phyloP scores from a whole-genome alignment of 768 basidiomycete genomes.

The Boletus sp. region DNA sequence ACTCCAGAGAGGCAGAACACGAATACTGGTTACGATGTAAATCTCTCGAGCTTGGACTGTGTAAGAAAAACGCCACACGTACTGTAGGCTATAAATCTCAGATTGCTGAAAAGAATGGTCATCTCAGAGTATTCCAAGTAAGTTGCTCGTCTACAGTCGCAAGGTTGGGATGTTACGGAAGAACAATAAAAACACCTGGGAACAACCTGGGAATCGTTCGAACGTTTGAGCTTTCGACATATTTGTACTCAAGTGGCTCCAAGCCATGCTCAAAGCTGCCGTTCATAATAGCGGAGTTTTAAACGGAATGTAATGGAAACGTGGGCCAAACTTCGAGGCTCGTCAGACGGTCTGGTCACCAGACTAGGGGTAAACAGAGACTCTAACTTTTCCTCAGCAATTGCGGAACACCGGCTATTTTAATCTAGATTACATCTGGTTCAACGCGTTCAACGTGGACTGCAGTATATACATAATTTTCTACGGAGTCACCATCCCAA shows the following conservation, averaged over 20 bases:
- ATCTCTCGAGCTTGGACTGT: background rate
- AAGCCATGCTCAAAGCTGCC: background rate
- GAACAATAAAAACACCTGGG: conserved; percentile 11
- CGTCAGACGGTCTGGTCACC: background rate
- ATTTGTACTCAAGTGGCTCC: conserved; percentile 7
- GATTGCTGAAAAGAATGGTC: conserved; percentile 61
- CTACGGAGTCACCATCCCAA: conserved; percentile 8
- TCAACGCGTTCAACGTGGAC: conserved; percentile 6
- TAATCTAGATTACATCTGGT: conserved; percentile 15
- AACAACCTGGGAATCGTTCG: conserved; percentile 22
- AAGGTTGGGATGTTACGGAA: conserved; percentile 6
- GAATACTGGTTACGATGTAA: conserved; percentile 34
- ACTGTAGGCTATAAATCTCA: conserved; percentile 54
- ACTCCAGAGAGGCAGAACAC: conserved; percentile 42
- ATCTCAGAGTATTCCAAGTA: conserved; percentile 31
- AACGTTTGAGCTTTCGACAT: conserved; percentile 11
- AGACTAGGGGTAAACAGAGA: background rate
- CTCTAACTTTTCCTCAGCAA: background rate
- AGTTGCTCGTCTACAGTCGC: conserved; percentile 9
- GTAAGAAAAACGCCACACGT: conserved; percentile 23
- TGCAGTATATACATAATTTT: conserved; percentile 18
- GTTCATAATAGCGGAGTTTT: conserved; percentile 9
- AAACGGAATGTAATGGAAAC: background rate
- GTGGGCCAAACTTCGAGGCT: background rate
- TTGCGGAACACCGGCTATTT: background rate